phyloP scores from a whole-genome alignment of 1,284 basidiomycete genomes.

The Microbotryum lychnidis-dioicae region DNA sequence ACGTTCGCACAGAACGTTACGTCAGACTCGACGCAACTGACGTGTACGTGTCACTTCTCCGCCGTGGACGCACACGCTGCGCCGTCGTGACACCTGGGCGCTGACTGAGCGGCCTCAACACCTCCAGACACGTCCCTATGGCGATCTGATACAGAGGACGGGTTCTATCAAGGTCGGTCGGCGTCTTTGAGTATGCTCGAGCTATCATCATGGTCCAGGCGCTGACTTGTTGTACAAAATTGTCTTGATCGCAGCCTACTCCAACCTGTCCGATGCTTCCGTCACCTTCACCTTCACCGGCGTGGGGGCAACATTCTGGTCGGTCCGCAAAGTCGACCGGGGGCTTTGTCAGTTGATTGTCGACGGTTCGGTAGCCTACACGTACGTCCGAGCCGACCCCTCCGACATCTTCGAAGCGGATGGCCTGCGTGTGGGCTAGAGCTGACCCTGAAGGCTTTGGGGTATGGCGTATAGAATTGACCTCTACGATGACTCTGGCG shows the following conservation, averaged over 20 bases:
- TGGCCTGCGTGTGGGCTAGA: not conserved
- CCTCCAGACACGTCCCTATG: constrained; percentile 9
- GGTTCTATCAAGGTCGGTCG: constrained; percentile 14
- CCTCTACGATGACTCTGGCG: constrained; percentile 24
- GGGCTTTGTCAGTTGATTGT: constrained; percentile 21
- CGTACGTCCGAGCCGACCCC: not conserved
- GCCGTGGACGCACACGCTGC: not conserved
- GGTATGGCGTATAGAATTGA: constrained; percentile 9
- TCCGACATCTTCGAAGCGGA: too few relatives aligned
- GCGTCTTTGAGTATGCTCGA: not conserved
- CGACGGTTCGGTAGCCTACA: constrained; percentile 12
- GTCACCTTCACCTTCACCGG: constrained; percentile 29
- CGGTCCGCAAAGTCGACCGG: constrained; percentile 19
- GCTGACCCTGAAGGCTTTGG: not conserved
- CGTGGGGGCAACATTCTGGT: constrained; percentile 17
- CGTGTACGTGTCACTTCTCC: constrained; percentile 8
- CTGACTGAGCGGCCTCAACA: not conserved
- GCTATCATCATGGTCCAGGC: not conserved
- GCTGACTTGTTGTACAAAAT: not conserved
- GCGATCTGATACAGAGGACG: constrained; percentile 16
- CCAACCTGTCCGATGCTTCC: constrained; percentile 17
- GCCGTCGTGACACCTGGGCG: too few relatives aligned
- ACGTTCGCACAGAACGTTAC: constrained; percentile 26
- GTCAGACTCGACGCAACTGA: constrained; percentile 24
- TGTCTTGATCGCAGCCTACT: constrained; percentile 16